phyloP scores from a whole-genome alignment of 139 green algal genomes.

The Chara braunii region DNA sequence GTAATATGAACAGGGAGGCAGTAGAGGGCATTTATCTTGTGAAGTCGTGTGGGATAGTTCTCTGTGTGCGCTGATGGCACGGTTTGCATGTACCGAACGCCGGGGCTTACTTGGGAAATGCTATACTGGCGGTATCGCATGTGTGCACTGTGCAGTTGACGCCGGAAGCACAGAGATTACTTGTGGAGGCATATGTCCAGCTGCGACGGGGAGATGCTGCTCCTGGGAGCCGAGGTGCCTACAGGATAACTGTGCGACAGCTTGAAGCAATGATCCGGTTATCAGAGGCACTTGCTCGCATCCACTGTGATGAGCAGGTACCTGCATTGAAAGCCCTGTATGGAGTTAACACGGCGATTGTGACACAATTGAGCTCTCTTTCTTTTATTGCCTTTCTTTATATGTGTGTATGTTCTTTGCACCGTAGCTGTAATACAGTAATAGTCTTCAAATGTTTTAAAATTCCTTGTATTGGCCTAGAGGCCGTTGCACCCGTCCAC shows the following conservation, averaged over 20 bases:
- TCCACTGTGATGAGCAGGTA: constrained; percentile 47
- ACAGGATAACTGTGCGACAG: constrained; percentile 78
- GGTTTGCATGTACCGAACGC: too few species aligned
- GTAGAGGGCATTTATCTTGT: too few species aligned
- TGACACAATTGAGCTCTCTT: background rate
- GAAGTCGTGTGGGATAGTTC: too few species aligned
- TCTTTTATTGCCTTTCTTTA: background rate
- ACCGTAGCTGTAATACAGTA: background rate
- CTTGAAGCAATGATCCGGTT: constrained; percentile 90
- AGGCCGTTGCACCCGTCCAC: background rate
- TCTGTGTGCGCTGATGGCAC: too few species aligned
- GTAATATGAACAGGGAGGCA: too few species aligned
- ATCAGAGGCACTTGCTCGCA: constrained; percentile 69
- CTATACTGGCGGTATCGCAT: too few species aligned
- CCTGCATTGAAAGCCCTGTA: too few species aligned
- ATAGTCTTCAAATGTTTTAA: background rate
- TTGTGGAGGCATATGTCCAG: constrained; percentile 77
- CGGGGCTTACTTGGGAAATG: too few species aligned
- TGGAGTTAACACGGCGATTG: background rate
- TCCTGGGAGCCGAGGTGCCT: constrained; percentile 69
- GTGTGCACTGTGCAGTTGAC: constrained; percentile 26
- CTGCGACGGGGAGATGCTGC: constrained; percentile 74
- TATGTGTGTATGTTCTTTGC: background rate
- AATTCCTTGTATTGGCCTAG: background rate
- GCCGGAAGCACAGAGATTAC: constrained; percentile 50